A percentile compares a stretch with the other conserved stretches of the same genome.
phyloP scores from a whole-genome alignment of 2,329 filamentous ascomycete genomes.

The Venturia oleaginea region DNA sequence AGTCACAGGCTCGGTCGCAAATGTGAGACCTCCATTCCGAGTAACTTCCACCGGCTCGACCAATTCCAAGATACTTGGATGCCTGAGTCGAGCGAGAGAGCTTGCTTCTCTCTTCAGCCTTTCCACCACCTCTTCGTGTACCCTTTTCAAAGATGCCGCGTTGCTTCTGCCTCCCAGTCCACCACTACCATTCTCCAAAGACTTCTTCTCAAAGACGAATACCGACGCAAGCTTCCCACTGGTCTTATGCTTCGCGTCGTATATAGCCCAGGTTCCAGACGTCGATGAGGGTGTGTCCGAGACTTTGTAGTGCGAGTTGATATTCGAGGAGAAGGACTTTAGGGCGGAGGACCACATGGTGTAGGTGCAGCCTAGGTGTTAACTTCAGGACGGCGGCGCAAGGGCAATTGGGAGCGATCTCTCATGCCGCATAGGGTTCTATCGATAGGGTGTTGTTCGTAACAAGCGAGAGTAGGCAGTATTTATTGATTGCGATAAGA shows the following conservation, averaged over 20 bases:
- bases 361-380: background rate
- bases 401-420: background rate
- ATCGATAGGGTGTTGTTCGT: background rate
- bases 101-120: constrained; percentile 86
- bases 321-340: constrained; percentile 92
- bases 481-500: background rate
- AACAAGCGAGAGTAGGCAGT: background rate
- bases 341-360: constrained; percentile 85
- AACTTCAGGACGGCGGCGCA: background rate
- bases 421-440: background rate
- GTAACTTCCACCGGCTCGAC: constrained; percentile 95
- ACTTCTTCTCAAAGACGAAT: constrained; percentile 90
- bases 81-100: constrained; percentile 75
- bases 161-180: constrained; percentile 48
- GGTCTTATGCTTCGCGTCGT: constrained; percentile 93
- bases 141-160: constrained; percentile 63
- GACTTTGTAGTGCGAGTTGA: constrained; percentile 82
- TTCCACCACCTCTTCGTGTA: constrained; percentile 84
- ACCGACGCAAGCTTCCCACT: constrained; percentile 83
- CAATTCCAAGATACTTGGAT: constrained; percentile 86
- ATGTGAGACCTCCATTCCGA: constrained; percentile 82
- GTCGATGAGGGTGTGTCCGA: constrained; percentile 65
- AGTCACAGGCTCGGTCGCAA: constrained; percentile 86
- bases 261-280: constrained; percentile 93
- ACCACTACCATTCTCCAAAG: constrained; percentile 60